Evolutionary conservation across 2,329 filamentous ascomycete genomes (phyloP).

Genomic region (Ophioceras dolichostomum): DNA sequence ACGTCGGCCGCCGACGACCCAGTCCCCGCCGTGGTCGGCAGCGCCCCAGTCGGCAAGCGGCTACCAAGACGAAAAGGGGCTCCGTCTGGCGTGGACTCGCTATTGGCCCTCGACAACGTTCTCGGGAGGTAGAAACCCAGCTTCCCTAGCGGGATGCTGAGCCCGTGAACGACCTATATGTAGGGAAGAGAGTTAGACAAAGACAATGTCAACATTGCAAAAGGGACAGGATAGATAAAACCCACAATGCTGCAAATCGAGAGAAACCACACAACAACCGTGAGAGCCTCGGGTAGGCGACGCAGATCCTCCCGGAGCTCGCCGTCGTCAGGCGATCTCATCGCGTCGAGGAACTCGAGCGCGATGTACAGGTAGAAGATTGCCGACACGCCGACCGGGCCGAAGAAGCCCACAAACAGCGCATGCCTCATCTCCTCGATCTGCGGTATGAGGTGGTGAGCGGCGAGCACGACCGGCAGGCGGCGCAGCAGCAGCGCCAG

Average conservation of each 20-base stretch:
- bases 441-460: constrained; percentile 68
- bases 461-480: constrained; percentile 60
- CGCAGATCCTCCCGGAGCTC: constrained; percentile 51
- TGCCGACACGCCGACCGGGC: constrained; percentile 83
- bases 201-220: not conserved
- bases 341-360: constrained; percentile 54
- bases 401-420: constrained; percentile 84
- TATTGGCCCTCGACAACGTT: not conserved
- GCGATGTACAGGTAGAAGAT: constrained; percentile 82
- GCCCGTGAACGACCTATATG: constrained; percentile 60
- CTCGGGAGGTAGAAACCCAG: constrained; percentile 43
- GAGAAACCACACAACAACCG: constrained; percentile 76
- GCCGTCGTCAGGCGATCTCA: constrained; percentile 40
- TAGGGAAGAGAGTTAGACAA: not conserved
- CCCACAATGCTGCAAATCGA: constrained; percentile 71
- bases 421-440: constrained; percentile 64
- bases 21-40: too few species aligned
- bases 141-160: constrained; percentile 69
- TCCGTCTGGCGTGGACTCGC: too few species aligned
- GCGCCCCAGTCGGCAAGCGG: too few species aligned
- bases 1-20: too few species aligned
- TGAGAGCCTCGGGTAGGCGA: constrained; percentile 51
- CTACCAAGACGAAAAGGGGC: too few species aligned
- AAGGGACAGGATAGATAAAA: constrained; percentile 8
- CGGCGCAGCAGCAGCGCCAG: constrained; percentile 67